These are phyloP conservation scores for Rhodotorula taiwanensis DNA, from an alignment of 768 basidiomycete species.

Conservation along the genomic window DNA sequence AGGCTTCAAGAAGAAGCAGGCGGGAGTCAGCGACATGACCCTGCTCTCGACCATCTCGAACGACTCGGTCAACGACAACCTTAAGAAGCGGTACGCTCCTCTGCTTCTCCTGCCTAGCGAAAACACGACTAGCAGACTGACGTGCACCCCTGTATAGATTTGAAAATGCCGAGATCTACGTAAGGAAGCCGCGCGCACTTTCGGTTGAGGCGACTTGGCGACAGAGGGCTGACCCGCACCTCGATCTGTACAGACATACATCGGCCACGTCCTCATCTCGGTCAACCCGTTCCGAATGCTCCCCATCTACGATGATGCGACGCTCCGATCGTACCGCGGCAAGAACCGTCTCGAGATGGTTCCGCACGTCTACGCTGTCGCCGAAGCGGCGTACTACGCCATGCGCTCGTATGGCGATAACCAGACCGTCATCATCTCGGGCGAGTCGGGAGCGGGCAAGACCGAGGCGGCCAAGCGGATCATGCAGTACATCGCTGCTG, in stretches of 20 bases:
- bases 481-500: slow-evolving; percentile 99
- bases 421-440: slow-evolving; percentile 98
- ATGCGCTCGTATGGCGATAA: slow-evolving; percentile 99
- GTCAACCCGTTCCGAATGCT: slow-evolving; percentile 95
- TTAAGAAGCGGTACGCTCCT: slow-evolving; percentile 73
- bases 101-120: too few relatives aligned
- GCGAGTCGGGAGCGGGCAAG: slow-evolving; percentile 98
- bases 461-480: slow-evolving; percentile 98
- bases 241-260: slow-evolving; percentile 60
- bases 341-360: slow-evolving; percentile 98
- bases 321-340: slow-evolving; percentile 74
- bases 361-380: slow-evolving; percentile 95
- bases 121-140: not conserved
- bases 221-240: not conserved
- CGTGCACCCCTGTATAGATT: slow-evolving; percentile 9
- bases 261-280: slow-evolving; percentile 96
- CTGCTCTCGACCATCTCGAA: slow-evolving; percentile 92
- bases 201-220: not conserved
- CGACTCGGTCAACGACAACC: slow-evolving; percentile 93
- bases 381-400: slow-evolving; percentile 94
- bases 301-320: slow-evolving; percentile 88
- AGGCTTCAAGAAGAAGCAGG: slow-evolving; percentile 98
- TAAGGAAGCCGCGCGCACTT: slow-evolving; percentile 8
- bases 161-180: slow-evolving; percentile 89
- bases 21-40: slow-evolving; percentile 98